phyloP scores from a whole-genome alignment of 1,139 yeast species.

The Pichia cactophila region DNA sequence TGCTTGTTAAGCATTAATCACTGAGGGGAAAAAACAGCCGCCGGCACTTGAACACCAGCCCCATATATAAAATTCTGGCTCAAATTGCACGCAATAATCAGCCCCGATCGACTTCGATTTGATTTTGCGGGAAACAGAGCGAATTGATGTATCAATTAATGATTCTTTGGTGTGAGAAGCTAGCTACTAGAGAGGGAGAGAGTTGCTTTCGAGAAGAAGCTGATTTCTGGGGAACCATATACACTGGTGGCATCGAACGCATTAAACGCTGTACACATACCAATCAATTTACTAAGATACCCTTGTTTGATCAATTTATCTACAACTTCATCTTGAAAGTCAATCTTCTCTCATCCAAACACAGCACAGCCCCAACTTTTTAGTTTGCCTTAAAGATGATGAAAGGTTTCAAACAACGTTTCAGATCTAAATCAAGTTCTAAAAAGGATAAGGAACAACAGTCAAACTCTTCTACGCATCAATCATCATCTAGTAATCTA shows the following conservation, averaged over 20 bases:
- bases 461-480: not conserved
- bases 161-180: too few relatives aligned
- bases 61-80: too few relatives aligned
- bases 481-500: not conserved
- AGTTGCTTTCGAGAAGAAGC: not conserved
- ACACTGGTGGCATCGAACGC: not conserved
- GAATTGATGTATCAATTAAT: not conserved
- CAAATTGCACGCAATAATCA: too few relatives aligned
- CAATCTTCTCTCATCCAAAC: not conserved
- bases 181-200: not conserved
- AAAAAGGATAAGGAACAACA: slow-evolving; percentile 19
- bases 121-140: not conserved
- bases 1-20: too few relatives aligned
- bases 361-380: not conserved
- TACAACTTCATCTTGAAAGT: not conserved
- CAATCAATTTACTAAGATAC: not conserved
- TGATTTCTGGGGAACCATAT: not conserved
- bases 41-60: too few relatives aligned
- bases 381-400: slow-evolving; percentile 22
- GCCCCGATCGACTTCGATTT: too few relatives aligned
- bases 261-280: not conserved
- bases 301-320: not conserved
- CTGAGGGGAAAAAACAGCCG: too few relatives aligned
- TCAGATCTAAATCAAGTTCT: slow-evolving; percentile 26
- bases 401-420: slow-evolving; percentile 31